Evolutionary conservation across 2,329 filamentous ascomycete genomes (phyloP).

Genomic region (Capronia epimyces): DNA sequence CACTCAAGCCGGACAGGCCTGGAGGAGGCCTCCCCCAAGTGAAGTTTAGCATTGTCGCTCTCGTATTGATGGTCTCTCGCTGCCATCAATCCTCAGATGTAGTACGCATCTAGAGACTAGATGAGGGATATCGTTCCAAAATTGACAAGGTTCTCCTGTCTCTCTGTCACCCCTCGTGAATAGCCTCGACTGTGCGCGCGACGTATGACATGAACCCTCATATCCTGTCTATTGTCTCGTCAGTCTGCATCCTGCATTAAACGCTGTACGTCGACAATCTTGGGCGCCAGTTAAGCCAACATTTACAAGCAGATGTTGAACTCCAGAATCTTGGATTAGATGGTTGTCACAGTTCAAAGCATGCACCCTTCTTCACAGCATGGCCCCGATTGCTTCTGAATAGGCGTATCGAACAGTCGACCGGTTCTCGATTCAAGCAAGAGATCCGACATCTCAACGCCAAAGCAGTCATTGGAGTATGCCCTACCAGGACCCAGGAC

Average conservation of each 20-base stretch:
- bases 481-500: conserved; percentile 1
- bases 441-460: neutral
- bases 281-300: neutral
- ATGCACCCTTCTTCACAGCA: neutral
- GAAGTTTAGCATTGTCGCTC: neutral
- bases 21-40: neutral
- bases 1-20: neutral
- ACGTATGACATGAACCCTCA: conserved; percentile 10
- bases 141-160: conserved; percentile 14
- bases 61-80: neutral
- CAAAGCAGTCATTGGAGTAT: conserved; percentile 7
- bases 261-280: neutral
- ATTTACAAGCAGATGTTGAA: neutral
- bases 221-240: conserved; percentile 9
- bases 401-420: neutral
- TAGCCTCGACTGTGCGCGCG: conserved; percentile 3
- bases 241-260: conserved; percentile 6
- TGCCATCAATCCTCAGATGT: neutral
- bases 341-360: neutral
- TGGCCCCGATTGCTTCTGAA: neutral
- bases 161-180: conserved; percentile 11
- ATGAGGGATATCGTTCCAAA: neutral
- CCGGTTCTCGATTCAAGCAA: neutral
- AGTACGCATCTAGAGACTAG: neutral
- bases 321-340: neutral